Evolutionary conservation across 2,329 filamentous ascomycete genomes (phyloP).

Genomic region (Nigrospora oryzae): DNA sequence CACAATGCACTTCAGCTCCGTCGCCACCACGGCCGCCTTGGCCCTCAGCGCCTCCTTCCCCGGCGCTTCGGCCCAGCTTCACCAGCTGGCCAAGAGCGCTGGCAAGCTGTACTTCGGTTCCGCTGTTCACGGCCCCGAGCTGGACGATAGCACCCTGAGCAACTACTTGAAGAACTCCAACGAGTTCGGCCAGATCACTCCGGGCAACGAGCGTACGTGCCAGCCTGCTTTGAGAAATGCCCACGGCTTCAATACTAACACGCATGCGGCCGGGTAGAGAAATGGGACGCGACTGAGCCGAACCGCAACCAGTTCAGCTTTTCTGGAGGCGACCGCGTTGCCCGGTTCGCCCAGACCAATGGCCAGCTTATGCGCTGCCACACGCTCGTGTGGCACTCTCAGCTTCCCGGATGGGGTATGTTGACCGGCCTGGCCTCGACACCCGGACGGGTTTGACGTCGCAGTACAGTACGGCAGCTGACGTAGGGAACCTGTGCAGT

Average conservation of each 20-base stretch:
- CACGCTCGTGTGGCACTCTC: constrained; percentile 25
- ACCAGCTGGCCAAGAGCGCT: constrained; percentile 44
- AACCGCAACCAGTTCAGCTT: constrained; percentile 47
- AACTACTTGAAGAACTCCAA: constrained; percentile 41
- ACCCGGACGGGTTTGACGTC: no score
- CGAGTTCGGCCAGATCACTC: constrained; percentile 58
- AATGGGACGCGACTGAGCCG: constrained; percentile 57
- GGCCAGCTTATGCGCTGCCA: constrained; percentile 53
- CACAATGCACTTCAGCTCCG: neutral
- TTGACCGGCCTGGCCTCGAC: no score
- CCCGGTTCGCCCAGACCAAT: constrained; percentile 36
- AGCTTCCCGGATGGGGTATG: constrained; percentile 6
- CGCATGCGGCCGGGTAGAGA: constrained; percentile 28
- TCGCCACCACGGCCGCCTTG: neutral
- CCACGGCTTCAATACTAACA: constrained; percentile 42
- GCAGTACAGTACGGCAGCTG: no score
- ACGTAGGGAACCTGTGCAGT: constrained; percentile 10
- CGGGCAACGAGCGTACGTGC: constrained; percentile 41
- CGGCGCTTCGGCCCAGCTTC: constrained; percentile 25
- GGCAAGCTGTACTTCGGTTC: constrained; percentile 59
- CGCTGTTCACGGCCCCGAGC: constrained; percentile 50
- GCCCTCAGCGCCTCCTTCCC: constrained; percentile 9
- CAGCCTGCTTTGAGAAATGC: constrained; percentile 30
- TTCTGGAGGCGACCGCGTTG: constrained; percentile 43
- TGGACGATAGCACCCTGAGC: constrained; percentile 46